Evolutionary conservation across 345 rosid genomes (phyloP), one percentile per base, ranked within the genome.

Genomic region (Acer saccharum): DNA sequence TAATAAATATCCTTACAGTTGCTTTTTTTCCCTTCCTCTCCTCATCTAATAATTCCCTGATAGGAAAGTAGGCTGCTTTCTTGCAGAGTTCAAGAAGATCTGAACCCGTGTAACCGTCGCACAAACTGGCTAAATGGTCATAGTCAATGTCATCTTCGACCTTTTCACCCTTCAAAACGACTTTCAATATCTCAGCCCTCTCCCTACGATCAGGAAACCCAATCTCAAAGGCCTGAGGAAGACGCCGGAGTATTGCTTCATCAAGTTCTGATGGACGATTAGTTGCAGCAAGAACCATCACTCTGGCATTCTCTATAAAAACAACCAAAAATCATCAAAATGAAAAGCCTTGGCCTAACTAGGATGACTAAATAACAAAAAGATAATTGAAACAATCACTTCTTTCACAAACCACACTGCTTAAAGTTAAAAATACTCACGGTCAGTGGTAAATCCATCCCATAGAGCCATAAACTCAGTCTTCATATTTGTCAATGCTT

Each of bases 391-490:
- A 2, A 60, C 43, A 66, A 17, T 54, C 61, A 68, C 68, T 44
- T 20, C 63, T 41, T 55, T 39, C 7, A 32, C 18, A 68, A 57
- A 69, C 39, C 17, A 21, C 17, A 39, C 64, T 23, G 35, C 57
- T n/a, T 3, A 73, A n/a, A 23, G 10, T 61, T 52, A 55, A 23
- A 39, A 76, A 64, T 55, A 92, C 99, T 91, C 87, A 96, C 98
- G 98, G 71, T 96, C 97, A 32, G 98, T 92, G 10, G 98, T 89
- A 83, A 96, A 94, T 9, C 99, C 98, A 89, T 96, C 98, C 99
- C 99, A 96, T 81, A 94, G 86, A 69, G 99, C 99, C 99, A 96
- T 94, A 84, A 92, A 96, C 89, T 96, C 98, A 2, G 98, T 94
- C 89, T 96, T 96, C 98, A 96, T 96, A 76, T 94, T 96, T 2